Base-by-base conservation (phyloP, 768 basidiomycete species). In the Termitomyces sp. region DNA sequence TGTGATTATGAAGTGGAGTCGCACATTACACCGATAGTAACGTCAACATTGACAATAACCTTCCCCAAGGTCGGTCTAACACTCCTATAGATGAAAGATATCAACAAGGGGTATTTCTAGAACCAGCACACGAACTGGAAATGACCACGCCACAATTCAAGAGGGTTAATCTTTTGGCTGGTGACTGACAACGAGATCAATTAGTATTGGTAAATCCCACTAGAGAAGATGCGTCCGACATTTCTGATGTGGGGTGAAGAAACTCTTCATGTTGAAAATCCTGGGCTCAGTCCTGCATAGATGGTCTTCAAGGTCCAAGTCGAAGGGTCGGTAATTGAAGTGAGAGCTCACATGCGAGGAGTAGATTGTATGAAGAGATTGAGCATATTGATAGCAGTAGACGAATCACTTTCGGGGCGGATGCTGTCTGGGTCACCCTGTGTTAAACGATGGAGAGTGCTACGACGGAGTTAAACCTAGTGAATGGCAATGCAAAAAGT, bases 31-130 rank as follows among this genome's bases (percentile, higher is more conserved):
- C 77, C 73, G 3, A 74, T 70, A 0, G 77, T 74, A 0, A 72
- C 70, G 53, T 80, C 79, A 0, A 79, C 70, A 54, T 80, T 80
- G 16, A 80, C 67, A 5, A 75, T 53, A 0, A 80, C 64, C 14
- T 67, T 55, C 10, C 68, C 69, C 2, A 69, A 61, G 0, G 76
- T 66, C 0, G 77, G 74, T 32, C 78, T 69, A 38, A 80, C 79
- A 26, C 76, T 78, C 71, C 75, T 79, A 42, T 8, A 36, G 14
- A 32, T n/a, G 38, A 61, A 49, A 50, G 30, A 46, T 49, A 1
- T 30, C 10, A 38, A 30, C 43, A 18, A 24, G 13, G 32, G 10
- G 10, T 38, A 24, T 10, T 30, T 18, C 0, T 43, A 22, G 20
- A 32, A 47, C 26, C 20, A 49, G n/a, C 1, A 16, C 16, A 58